Percentiles rank a stretch among this genome's conserved stretches.
Conservation (phyloP, 352 stramenopile genomes). For the Phytophthora pseudosyringae region DNA sequence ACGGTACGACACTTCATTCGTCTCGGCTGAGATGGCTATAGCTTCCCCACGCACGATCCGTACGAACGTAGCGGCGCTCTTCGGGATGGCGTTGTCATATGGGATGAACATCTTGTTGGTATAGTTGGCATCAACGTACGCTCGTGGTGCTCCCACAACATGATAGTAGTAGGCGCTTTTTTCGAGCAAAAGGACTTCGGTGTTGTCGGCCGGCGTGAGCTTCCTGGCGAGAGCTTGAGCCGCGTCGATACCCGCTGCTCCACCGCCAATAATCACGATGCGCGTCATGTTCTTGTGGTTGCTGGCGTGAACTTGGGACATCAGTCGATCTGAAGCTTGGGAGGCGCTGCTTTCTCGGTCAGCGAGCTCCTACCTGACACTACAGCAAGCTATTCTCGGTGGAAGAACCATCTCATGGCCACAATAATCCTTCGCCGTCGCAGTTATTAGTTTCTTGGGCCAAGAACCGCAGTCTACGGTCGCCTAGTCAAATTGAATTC, state of each 20-base stretch:
- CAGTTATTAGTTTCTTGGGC: too few relatives aligned
- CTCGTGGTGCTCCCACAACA: slow-evolving; percentile 40
- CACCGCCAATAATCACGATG: slow-evolving; percentile 45
- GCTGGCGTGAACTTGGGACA: slow-evolving; percentile 23
- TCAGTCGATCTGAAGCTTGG: background rate
- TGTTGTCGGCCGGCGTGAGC: slow-evolving; percentile 31
- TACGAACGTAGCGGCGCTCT: slow-evolving; percentile 22
- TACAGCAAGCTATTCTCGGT: too few relatives aligned
- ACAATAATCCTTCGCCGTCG: too few relatives aligned
- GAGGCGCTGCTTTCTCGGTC: background rate
- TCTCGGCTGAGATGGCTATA: slow-evolving; percentile 29
- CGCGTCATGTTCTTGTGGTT: slow-evolving; percentile 20
- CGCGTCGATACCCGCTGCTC: slow-evolving; percentile 38
- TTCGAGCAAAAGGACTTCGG: slow-evolving; percentile 46
- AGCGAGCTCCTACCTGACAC: too few relatives aligned
- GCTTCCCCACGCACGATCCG: slow-evolving; percentile 31
- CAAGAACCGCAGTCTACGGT: too few relatives aligned
- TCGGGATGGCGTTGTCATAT: slow-evolving; percentile 40
- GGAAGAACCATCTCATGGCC: too few relatives aligned
- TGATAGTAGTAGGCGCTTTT: slow-evolving; percentile 52
- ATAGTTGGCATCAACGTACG: slow-evolving; percentile 43
- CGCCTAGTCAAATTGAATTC: too few relatives aligned
- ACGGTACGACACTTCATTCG: slow-evolving; percentile 32
- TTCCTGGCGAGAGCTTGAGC: slow-evolving; percentile 39
- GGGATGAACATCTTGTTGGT: slow-evolving; percentile 47